Base-by-base conservation (phyloP, 148 eudicot genomes). In the Diospyros kaki region DNA sequence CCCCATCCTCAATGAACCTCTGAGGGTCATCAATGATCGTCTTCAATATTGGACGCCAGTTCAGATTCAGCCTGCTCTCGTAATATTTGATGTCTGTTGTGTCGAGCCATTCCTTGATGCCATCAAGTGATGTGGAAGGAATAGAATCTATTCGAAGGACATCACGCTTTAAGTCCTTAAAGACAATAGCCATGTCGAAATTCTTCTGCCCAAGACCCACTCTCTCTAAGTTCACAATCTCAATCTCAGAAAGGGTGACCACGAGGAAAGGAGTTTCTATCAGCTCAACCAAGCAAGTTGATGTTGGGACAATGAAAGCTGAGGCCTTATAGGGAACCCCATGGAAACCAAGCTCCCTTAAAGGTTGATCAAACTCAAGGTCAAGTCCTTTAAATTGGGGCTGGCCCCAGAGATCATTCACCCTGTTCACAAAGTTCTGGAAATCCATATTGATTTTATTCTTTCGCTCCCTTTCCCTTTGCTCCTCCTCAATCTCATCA, bases 401-500 rank as follows among this genome's bases (percentile, higher is more conserved):
- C 81, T 86, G 92, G 40, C 86, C 88, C 97, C 97, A 89, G 4
- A 92, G 77, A 78, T 92, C 97, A 75, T 89, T 92, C 50, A 92
- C 97, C 71, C 97, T 83, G 64, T 86, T 89, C 65, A 88, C 94
- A 76, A 89, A 92, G 69, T 74, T 84, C 78, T 89, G 88, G 66
- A 89, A 92, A 58, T 86, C 92, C 90, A 86, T 82, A 73, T 86
- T 92, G 41, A 92, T 89, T 81, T 92, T 92, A 83, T 92, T 92
- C 72, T 92, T 92, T 52, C 93, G 81, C 1, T 89, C 92, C 59
- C 97, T 78, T 58, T 92, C 97, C 54, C 94, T 79, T 55, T 92
- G 97, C 66, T 92, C 97, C 78, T 92, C 97, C 81, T 92, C 97
- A 42, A 92, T 89, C 81, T 92, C 92, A 74, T 92, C 97, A 1